These are phyloP conservation scores for Rhynchosporium secalis DNA, from an alignment of 2,329 filamentous ascomycete species.

Conservation along the genomic window DNA sequence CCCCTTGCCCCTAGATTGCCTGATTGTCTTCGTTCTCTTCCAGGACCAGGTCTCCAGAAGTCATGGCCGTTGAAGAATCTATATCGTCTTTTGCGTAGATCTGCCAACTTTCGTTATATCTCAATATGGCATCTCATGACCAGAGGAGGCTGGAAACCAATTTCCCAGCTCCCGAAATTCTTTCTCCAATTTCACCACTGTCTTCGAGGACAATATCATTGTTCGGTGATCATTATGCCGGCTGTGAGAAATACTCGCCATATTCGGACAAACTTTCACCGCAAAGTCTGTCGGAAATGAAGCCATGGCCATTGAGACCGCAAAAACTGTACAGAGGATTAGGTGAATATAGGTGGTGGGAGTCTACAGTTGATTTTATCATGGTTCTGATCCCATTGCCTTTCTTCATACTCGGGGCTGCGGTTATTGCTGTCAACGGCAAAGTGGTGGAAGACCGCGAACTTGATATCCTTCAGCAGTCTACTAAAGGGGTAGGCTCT, in stretches of 20 bases:
- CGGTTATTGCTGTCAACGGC: slow-evolving; percentile 26
- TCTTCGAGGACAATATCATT: slow-evolving; percentile 17
- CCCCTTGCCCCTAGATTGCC: slow-evolving; percentile 3
- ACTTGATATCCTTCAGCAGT: slow-evolving; percentile 22
- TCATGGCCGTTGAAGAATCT: slow-evolving; percentile 5
- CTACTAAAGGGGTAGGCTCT: slow-evolving; percentile 28
- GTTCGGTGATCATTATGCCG: slow-evolving; percentile 11
- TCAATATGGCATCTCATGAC: slow-evolving; percentile 11
- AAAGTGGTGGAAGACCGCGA: slow-evolving; percentile 20
- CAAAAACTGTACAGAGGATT: slow-evolving; percentile 25
- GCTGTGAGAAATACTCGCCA: slow-evolving; percentile 23
- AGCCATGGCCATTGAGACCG: slow-evolving; percentile 31
- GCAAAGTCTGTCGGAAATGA: slow-evolving; percentile 26
- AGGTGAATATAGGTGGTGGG: slow-evolving; percentile 25
- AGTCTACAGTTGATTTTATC: slow-evolving; percentile 25
- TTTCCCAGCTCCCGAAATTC: slow-evolving; percentile 1
- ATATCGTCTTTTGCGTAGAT: neutral
- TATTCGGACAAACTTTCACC: slow-evolving; percentile 17
- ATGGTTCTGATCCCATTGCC: slow-evolving; percentile 29
- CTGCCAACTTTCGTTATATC: neutral
- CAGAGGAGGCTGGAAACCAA: slow-evolving; percentile 8
- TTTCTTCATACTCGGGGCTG: slow-evolving; percentile 27
- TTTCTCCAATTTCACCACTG: slow-evolving; percentile 14
- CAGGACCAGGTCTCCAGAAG: slow-evolving; percentile 8
- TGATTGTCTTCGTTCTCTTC: slow-evolving; percentile 1